phyloP scores from a whole-genome alignment of 148 eudicot genomes.

The Linanthus parryae region DNA sequence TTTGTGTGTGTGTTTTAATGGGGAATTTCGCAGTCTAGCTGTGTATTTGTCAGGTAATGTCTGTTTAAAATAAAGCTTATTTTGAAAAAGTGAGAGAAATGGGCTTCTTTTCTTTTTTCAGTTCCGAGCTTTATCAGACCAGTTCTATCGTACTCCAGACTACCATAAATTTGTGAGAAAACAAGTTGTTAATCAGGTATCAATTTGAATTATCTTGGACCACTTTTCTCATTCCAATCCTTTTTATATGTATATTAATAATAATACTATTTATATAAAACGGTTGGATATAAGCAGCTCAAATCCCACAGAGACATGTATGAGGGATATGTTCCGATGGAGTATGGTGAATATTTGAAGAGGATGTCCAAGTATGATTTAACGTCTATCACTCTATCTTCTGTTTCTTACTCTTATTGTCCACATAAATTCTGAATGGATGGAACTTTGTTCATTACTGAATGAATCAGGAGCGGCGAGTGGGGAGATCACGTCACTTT shows the following conservation, averaged over 20 bases:
- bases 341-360: constrained; percentile 70
- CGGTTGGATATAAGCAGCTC: constrained; percentile 48
- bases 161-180: constrained; percentile 87
- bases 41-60: background rate
- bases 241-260: constrained; percentile 1
- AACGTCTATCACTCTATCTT: constrained; percentile 9
- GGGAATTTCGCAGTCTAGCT: background rate
- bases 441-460: constrained; percentile 4
- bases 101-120: constrained; percentile 19
- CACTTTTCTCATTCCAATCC: background rate
- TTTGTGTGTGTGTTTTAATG: too few species aligned
- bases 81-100: background rate
- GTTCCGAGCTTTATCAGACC: constrained; percentile 95
- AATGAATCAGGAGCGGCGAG: constrained; percentile 61
- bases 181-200: constrained; percentile 86
- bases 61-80: background rate
- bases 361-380: constrained; percentile 65
- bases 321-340: constrained; percentile 96
- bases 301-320: constrained; percentile 60
- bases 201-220: constrained; percentile 10
- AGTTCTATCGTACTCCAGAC: constrained; percentile 75
- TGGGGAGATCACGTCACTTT: constrained; percentile 81
- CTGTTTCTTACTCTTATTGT: constrained; percentile 2
- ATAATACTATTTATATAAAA: constrained; percentile 5
- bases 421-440: background rate